A percentile compares a stretch with the other conserved stretches of the same genome.
These are phyloP conservation scores for Sapria himalayana DNA, from an alignment of 345 rosid genomes.

Conservation along the genomic window DNA sequence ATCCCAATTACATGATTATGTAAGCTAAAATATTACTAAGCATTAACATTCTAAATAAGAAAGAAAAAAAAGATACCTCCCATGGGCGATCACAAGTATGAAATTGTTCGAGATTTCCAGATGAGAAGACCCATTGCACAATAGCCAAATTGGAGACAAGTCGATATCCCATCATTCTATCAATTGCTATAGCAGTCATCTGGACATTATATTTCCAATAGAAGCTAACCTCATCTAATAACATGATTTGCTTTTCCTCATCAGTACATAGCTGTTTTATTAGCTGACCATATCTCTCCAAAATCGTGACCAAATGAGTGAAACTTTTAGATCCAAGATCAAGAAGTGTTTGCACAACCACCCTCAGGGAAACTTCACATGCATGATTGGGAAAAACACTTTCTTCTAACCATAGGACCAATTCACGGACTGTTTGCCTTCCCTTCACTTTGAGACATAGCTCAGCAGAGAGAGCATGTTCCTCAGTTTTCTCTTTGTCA, in stretches of 20 bases:
- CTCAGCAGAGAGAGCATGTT: slow-evolving; percentile 49
- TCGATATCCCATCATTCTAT: slow-evolving; percentile 98
- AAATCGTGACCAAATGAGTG: slow-evolving; percentile 78
- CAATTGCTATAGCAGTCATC: slow-evolving; percentile 75
- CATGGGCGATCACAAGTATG: slow-evolving; percentile 74
- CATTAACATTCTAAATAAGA: too few relatives aligned
- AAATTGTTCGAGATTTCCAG: slow-evolving; percentile 54
- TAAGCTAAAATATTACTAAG: too few relatives aligned
- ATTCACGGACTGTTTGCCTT: slow-evolving; percentile 60
- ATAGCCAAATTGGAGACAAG: slow-evolving; percentile 86
- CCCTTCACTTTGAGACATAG: slow-evolving; percentile 68
- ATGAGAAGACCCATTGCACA: slow-evolving; percentile 84
- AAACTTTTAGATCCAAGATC: slow-evolving; percentile 95
- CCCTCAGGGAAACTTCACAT: slow-evolving; percentile 36
- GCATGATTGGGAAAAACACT: slow-evolving; percentile 48
- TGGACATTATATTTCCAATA: slow-evolving; percentile 77
- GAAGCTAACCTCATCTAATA: slow-evolving; percentile 60
- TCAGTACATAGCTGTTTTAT: slow-evolving; percentile 57
- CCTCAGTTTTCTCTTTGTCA: slow-evolving; percentile 52
- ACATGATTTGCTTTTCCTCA: slow-evolving; percentile 53
- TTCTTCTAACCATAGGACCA: slow-evolving; percentile 72
- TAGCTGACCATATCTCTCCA: slow-evolving; percentile 92
- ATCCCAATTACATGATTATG: too few relatives aligned
- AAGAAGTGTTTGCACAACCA: slow-evolving; percentile 74
- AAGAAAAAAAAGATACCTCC: slow-evolving; percentile 40